These are phyloP conservation scores for Sophora flavescens DNA, from an alignment of 306 rosid species.

Conservation along the genomic window DNA sequence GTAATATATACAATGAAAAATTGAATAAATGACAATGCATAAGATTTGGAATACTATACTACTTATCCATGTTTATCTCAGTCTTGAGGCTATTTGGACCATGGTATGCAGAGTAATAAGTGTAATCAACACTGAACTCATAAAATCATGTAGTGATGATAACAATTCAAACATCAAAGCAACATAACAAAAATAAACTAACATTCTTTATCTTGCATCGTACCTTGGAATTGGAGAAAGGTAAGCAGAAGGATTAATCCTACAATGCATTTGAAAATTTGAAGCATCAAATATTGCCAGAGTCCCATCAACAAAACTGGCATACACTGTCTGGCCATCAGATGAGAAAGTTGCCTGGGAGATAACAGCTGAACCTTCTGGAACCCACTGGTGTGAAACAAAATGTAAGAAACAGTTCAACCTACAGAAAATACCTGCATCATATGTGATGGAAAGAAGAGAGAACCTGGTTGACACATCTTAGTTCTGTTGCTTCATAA, in stretches of 20 bases:
- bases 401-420: not conserved
- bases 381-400: conserved; percentile 42
- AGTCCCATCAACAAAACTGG: conserved; percentile 49
- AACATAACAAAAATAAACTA: not conserved
- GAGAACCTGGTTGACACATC: conserved; percentile 43
- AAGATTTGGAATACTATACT: not conserved
- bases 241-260: conserved; percentile 45
- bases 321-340: conserved; percentile 49
- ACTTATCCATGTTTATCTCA: not conserved
- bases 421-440: not conserved
- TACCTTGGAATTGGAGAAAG: conserved; percentile 48
- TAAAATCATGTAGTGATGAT: not conserved
- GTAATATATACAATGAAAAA: not conserved
- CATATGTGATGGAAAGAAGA: not conserved
- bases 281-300: conserved; percentile 41
- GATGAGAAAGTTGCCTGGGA: conserved; percentile 53
- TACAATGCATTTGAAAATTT: conserved; percentile 32
- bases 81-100: not conserved
- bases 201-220: not conserved
- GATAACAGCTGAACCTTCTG: conserved; percentile 36
- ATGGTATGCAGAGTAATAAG: not conserved
- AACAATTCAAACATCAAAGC: not conserved
- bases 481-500: conserved; percentile 48
- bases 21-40: not conserved
- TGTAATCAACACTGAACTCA: not conserved